These are phyloP conservation scores for Trichoderma orchidacearum DNA, from an alignment of 495 filamentous ascomycete species.

Conservation along the genomic window DNA sequence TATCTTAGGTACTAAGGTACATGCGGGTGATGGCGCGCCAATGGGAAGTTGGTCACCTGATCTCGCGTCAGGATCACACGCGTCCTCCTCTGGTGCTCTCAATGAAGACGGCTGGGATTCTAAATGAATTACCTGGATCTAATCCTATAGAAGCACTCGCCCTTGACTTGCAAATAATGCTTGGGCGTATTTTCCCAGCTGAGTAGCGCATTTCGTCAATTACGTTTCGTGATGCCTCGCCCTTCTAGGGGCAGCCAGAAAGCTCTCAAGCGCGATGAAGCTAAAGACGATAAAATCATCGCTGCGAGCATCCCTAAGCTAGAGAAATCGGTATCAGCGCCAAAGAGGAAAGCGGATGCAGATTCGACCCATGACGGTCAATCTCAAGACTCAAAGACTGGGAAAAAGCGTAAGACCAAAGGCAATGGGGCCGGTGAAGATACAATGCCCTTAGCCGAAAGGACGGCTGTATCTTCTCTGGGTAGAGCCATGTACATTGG, in stretches of 20 bases:
- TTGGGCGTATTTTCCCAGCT: too few species aligned
- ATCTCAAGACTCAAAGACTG: slow-evolving; percentile 18
- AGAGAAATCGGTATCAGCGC: background rate
- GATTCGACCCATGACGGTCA: slow-evolving; percentile 8
- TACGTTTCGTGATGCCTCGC: background rate
- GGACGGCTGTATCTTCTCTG: slow-evolving; percentile 47
- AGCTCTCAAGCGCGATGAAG: background rate
- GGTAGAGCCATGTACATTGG: slow-evolving; percentile 68
- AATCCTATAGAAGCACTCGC: too few species aligned
- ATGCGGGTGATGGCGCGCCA: too few species aligned
- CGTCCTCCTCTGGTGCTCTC: too few species aligned
- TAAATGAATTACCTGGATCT: too few species aligned
- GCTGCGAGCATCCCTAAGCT: background rate
- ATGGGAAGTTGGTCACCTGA: too few species aligned
- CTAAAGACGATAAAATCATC: background rate
- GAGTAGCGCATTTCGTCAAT: too few species aligned
- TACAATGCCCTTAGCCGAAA: slow-evolving; percentile 49
- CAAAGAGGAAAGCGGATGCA: background rate
- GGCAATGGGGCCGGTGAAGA: slow-evolving; percentile 27
- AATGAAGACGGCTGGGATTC: too few species aligned
- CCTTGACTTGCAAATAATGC: too few species aligned
- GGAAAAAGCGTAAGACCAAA: slow-evolving; percentile 37
- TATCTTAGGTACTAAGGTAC: too few species aligned
- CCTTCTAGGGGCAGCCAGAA: background rate
- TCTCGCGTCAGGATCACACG: too few species aligned